Evolutionary conservation across 1,139 yeast genomes (phyloP).

Genomic region (Wickerhamomyces sp.): DNA sequence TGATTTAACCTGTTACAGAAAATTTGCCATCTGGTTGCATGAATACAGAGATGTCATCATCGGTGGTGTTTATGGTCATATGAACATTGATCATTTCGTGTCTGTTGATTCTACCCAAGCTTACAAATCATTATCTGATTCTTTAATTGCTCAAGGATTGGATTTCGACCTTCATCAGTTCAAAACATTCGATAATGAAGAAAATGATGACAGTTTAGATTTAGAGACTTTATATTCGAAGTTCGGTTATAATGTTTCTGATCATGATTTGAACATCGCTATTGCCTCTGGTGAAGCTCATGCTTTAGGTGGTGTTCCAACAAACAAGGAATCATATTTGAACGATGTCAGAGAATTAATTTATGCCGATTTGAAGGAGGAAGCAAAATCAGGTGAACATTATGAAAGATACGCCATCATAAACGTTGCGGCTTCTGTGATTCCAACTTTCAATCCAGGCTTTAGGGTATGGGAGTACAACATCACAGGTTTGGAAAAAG

Average conservation of each 20-base stretch:
- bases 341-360: constrained; percentile 45
- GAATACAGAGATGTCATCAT: constrained; percentile 78
- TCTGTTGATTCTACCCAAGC: constrained; percentile 71
- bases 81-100: constrained; percentile 82
- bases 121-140: constrained; percentile 37
- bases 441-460: constrained; percentile 84
- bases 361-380: constrained; percentile 37
- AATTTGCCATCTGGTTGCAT: constrained; percentile 70
- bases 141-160: constrained; percentile 11
- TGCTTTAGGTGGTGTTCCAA: constrained; percentile 56
- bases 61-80: constrained; percentile 83
- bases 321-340: constrained; percentile 58
- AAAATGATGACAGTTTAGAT: constrained; percentile 12
- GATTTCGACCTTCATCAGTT: constrained; percentile 13
- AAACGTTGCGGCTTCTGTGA: constrained; percentile 68
- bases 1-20: constrained; percentile 66
- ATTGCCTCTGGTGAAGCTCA: constrained; percentile 28
- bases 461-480: constrained; percentile 84
- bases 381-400: constrained; percentile 41
- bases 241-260: constrained; percentile 17
- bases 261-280: constrained; percentile 23
- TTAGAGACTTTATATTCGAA: constrained; percentile 18
- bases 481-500: constrained; percentile 43
- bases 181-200: constrained; percentile 6
- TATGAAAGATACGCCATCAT: constrained; percentile 64